These are phyloP conservation scores for Allium fistulosum DNA, from an alignment of 106 monocot species.

Conservation along the genomic window DNA sequence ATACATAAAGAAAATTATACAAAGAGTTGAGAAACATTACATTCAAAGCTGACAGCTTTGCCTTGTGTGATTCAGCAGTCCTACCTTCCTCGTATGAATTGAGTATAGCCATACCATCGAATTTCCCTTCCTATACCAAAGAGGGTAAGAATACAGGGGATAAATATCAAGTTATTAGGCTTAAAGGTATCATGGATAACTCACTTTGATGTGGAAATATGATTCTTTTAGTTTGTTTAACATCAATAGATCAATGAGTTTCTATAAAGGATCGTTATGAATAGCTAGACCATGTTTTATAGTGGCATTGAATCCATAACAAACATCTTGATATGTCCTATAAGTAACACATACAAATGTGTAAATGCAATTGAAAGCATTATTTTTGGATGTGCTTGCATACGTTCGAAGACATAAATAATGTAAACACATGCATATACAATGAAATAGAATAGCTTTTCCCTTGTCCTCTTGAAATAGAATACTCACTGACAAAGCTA, in stretches of 20 bases:
- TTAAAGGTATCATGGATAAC: slow-evolving; percentile 8
- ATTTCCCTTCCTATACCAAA: slow-evolving; percentile 63
- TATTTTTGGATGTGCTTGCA: no score
- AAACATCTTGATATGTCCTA: slow-evolving; percentile 95
- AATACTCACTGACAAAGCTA: no score
- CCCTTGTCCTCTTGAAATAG: no score
- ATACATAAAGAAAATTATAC: no score
- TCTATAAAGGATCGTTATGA: slow-evolving; percentile 54
- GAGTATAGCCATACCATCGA: slow-evolving; percentile 69
- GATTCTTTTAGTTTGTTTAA: slow-evolving; percentile 86
- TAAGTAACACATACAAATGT: slow-evolving; percentile 1
- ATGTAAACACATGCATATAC: no score
- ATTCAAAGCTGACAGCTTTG: slow-evolving; percentile 76
- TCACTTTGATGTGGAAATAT: slow-evolving; percentile 74
- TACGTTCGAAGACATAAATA: no score
- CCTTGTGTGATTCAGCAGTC: slow-evolving; percentile 68
- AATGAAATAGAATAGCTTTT: no score
- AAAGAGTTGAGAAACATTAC: slow-evolving; percentile 15
- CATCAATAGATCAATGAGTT: slow-evolving; percentile 84
- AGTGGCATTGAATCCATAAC: slow-evolving; percentile 72
- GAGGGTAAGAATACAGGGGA: not conserved
- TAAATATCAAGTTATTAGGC: not conserved
- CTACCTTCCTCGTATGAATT: slow-evolving; percentile 76
- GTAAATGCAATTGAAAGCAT: no score
- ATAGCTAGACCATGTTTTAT: slow-evolving; percentile 75